These are phyloP conservation scores for Circinella minor DNA, from an alignment of 371 early-diverging fungal species.

Conservation along the genomic window DNA sequence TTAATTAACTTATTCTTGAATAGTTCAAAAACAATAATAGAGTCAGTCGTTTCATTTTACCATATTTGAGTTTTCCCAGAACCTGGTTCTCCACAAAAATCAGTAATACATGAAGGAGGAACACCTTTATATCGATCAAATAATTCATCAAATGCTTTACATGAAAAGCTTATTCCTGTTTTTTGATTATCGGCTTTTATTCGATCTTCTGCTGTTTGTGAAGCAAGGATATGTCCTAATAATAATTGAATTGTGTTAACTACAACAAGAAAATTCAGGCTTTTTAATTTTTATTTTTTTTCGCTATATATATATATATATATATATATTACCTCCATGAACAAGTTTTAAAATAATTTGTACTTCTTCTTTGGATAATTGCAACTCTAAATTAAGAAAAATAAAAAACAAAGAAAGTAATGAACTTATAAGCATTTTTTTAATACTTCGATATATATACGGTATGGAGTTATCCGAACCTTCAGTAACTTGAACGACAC, in stretches of 20 bases:
- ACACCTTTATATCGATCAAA: slow-evolving; percentile 16
- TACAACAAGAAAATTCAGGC: background rate
- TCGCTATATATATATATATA: background rate
- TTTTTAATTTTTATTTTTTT: background rate
- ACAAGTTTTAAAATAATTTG: slow-evolving; percentile 8
- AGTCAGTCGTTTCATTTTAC: slow-evolving; percentile 28
- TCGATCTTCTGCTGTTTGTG: slow-evolving; percentile 13
- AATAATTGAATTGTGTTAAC: no score
- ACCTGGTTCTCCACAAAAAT: slow-evolving; percentile 70
- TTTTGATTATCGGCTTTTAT: background rate
- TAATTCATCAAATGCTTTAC: background rate
- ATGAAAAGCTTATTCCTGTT: slow-evolving; percentile 12
- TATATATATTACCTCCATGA: slow-evolving; percentile 15
- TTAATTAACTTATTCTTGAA: background rate
- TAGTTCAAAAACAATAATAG: background rate
- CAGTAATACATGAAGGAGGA: slow-evolving; percentile 45
- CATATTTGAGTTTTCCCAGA: slow-evolving; percentile 73
- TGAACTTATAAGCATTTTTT: no score
- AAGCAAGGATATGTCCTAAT: slow-evolving; percentile 9
- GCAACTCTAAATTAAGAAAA: slow-evolving; percentile 7
- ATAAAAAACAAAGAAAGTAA: slow-evolving; percentile 1
- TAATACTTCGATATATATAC: no score
- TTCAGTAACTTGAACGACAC: slow-evolving; percentile 24
- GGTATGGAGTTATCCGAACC: slow-evolving; percentile 13
- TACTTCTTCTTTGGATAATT: slow-evolving; percentile 12